These are phyloP conservation scores for Salix udensis DNA, from an alignment of 345 rosid genomes.

Conservation along the genomic window DNA sequence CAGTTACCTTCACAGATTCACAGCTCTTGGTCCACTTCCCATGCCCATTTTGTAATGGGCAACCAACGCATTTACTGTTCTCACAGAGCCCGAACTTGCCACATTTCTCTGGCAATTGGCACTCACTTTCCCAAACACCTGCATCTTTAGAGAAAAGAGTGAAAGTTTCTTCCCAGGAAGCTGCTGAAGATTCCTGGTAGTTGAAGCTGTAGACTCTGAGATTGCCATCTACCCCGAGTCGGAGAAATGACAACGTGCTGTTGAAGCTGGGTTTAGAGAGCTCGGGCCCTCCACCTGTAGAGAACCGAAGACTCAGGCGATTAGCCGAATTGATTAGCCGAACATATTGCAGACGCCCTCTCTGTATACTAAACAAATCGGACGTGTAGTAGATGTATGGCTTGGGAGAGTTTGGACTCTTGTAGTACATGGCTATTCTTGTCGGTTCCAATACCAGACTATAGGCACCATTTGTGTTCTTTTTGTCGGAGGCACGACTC, in stretches of 20 bases:
- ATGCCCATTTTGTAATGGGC: constrained; percentile 26
- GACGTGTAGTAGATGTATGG: constrained; percentile 30
- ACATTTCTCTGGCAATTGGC: constrained; percentile 35
- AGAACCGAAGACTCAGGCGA: not conserved
- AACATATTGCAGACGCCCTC: constrained; percentile 11
- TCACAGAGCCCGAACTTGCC: constrained; percentile 34
- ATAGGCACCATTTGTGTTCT: constrained; percentile 41
- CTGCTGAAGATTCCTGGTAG: constrained; percentile 19
- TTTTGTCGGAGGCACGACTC: constrained; percentile 37
- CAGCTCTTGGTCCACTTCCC: constrained; percentile 49
- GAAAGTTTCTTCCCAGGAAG: constrained; percentile 47
- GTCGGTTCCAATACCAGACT: constrained; percentile 53
- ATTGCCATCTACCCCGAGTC: constrained; percentile 54
- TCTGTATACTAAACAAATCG: not conserved
- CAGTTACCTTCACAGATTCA: not conserved
- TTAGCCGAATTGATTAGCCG: constrained; percentile 20
- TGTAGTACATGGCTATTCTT: constrained; percentile 35
- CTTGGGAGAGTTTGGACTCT: constrained; percentile 23
- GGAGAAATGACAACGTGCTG: constrained; percentile 32
- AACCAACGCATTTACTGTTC: constrained; percentile 27
- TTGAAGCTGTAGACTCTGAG: constrained; percentile 40
- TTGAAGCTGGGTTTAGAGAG: constrained; percentile 36
- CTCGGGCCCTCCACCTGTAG: not conserved
- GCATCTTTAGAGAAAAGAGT: constrained; percentile 27
- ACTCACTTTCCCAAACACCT: constrained; percentile 21